Base-by-base conservation (phyloP, 2,329 filamentous ascomycete species). In the Cadophora sp. region DNA sequence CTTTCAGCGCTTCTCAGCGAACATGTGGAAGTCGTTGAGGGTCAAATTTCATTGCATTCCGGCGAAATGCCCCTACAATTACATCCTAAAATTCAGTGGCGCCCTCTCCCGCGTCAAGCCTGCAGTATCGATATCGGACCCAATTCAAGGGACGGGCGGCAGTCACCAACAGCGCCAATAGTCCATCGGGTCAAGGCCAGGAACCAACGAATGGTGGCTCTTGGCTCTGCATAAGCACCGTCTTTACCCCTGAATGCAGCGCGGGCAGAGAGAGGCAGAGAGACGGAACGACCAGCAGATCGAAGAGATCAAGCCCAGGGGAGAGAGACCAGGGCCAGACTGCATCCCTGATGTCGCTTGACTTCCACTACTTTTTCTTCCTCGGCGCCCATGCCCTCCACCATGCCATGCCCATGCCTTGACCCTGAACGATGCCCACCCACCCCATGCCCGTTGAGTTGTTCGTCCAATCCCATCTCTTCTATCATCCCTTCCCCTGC, bases 381-480 rank as follows among this genome's bases (percentile, higher is more conserved):
- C n/a, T n/a, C n/a, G n/a, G n/a, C n/a, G n/a, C n/a, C n/a, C n/a
- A n/a, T n/a, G n/a, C n/a, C n/a, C n/a, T n/a, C n/a, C n/a, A n/a
- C n/a, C n/a, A n/a, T n/a, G n/a, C n/a, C n/a, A n/a, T n/a, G 43
- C 43, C 43, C 43, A 48, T 22, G 19, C n/a, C 61, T 40, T 55
- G 61, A 37, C 50, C 29, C 40, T 31, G 43, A 24, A 14, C 19
- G n/a, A 16, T 34, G 46, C 40, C 43, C 26, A 50, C 43, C 43
- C 43, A 26, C 24, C 40, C 58, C 43, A 34, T 53, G 26, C n/a
- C 46, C 43, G 27, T 50, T 62, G 43, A 24, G n/a, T 19, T 61
- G 16, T 19, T 19, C 29, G 3, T 43, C 59, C 24, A 14, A 34
- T 60, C 24, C 46, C 22, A 14, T 55, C 58, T 19, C 31, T 2